Conservation (phyloP, 2,329 filamentous ascomycete genomes). For the Colletotrichum shisoi region DNA sequence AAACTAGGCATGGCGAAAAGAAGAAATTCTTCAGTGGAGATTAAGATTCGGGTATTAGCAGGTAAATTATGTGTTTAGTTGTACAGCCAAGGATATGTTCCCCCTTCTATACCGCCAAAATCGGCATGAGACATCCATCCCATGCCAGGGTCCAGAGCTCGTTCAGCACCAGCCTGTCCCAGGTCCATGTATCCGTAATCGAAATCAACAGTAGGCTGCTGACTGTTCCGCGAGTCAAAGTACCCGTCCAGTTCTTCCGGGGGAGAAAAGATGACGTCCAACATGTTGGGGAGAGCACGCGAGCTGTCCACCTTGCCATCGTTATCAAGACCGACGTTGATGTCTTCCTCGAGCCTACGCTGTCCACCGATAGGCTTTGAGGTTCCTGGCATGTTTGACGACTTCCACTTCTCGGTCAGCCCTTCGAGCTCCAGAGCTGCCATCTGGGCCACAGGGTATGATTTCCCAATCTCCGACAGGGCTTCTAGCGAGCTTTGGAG, state of each 20-base stretch:
- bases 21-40: too few species aligned
- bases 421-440: background rate
- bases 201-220: background rate
- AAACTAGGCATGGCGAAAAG: too few species aligned
- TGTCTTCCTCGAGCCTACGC: too few species aligned
- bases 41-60: too few species aligned
- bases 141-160: background rate
- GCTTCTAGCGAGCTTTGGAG: slow-evolving; percentile 19
- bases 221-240: background rate
- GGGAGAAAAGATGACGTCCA: slow-evolving; percentile 2
- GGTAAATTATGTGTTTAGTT: background rate
- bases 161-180: background rate
- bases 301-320: background rate
- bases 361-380: background rate
- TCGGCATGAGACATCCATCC: slow-evolving; percentile 10
- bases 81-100: slow-evolving; percentile 8
- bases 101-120: background rate
- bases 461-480: slow-evolving; percentile 6
- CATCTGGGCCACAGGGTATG: slow-evolving; percentile 14
- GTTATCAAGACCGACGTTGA: background rate
- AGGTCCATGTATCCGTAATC: background rate
- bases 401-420: slow-evolving; percentile 11
- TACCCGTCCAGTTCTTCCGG: background rate
- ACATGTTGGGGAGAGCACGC: background rate
- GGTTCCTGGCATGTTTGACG: background rate